Evolutionary conservation across 2,329 filamentous ascomycete genomes (phyloP).

Genomic region (Aspergillus aculeatinus): DNA sequence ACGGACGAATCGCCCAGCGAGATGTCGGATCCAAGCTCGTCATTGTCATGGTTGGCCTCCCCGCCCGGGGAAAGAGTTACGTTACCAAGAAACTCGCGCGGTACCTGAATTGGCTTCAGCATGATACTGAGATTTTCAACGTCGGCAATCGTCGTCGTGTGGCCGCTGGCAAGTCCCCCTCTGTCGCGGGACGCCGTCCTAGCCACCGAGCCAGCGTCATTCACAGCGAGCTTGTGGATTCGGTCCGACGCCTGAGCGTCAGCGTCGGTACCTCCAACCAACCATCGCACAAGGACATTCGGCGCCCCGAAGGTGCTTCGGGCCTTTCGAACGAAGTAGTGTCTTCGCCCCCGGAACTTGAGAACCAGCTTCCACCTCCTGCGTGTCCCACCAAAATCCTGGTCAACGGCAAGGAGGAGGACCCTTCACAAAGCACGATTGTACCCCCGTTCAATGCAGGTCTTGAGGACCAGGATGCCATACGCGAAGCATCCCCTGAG

Average conservation of each 20-base stretch:
- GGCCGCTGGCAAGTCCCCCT: slow-evolving; percentile 58
- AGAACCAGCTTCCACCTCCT: slow-evolving; percentile 39
- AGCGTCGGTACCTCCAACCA: slow-evolving; percentile 33
- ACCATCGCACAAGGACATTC: slow-evolving; percentile 1
- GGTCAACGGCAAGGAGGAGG: slow-evolving; percentile 55
- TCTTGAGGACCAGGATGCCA: slow-evolving; percentile 21
- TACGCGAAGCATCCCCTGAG: slow-evolving; percentile 42
- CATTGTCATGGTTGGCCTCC: slow-evolving; percentile 96
- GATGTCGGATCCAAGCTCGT: slow-evolving; percentile 96
- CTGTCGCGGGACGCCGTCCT: slow-evolving; percentile 22
- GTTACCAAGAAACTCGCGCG: slow-evolving; percentile 97
- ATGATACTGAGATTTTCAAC: slow-evolving; percentile 95
- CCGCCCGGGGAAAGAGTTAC: slow-evolving; percentile 94
- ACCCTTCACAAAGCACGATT: slow-evolving; percentile 23
- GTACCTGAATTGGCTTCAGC: slow-evolving; percentile 95
- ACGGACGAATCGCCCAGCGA: slow-evolving; percentile 87
- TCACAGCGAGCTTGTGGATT: slow-evolving; percentile 45
- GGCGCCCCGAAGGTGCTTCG: slow-evolving; percentile 19
- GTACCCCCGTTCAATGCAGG: slow-evolving; percentile 27
- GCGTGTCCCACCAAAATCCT: slow-evolving; percentile 54
- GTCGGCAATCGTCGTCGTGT: slow-evolving; percentile 87
- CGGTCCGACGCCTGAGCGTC: slow-evolving; percentile 45
- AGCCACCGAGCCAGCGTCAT: slow-evolving; percentile 29
- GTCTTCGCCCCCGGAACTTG: slow-evolving; percentile 27
- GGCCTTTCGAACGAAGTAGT: slow-evolving; percentile 4